Base-by-base conservation (phyloP, 2,329 filamentous ascomycete genomes). In the Purpureocillium takamizusanense region DNA sequence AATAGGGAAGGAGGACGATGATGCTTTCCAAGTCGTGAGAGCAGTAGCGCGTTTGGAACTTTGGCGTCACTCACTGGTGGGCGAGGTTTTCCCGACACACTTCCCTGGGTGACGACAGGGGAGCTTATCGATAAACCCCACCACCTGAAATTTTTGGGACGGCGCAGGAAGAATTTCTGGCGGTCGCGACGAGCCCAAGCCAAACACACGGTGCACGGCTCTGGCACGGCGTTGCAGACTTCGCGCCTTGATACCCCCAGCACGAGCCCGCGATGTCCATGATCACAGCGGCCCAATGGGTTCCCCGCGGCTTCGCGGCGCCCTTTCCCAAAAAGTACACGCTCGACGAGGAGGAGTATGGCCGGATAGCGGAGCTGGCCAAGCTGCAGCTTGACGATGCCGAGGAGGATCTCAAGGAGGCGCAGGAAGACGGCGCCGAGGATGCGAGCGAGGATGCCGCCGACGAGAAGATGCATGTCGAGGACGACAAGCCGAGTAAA, bases 331-430 rank as follows among this genome's bases (percentile, higher is more conserved):
- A 74, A 31, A 85, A 84, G 59, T 86, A 86, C 57, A 76, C 81
- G 42, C 77, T 88, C 41, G 78, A 87, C 60, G 83, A 88, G 57
- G 71, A 74, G 46, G 83, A 88, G 59, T 85, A 84, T 52, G 74
- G 78, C 53, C 76, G 84, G 52, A 88, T 88, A 65, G 81, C 82
- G 13, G 72, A 75, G 54, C 69, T 88, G 46, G 83, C 83, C 23
- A 80, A 83, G 60, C 67, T 86, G 44, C 83, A 94, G 64, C 75
- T 95, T 25, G 86, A 95, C 55, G 92, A 97, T 63, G 92, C 92
- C 18, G 83, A 90, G 54, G 85, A 89, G 21, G 89, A 92, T 54
- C 65, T 94, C 44, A 77, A 83, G 48, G 80, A 84, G 50, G 87
- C 87, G 10, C 70, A 78, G 54, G 28, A 30, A 12, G 28, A 30